These are phyloP conservation scores for Vicia faba DNA, from an alignment of 306 rosid species.

Conservation along the genomic window DNA sequence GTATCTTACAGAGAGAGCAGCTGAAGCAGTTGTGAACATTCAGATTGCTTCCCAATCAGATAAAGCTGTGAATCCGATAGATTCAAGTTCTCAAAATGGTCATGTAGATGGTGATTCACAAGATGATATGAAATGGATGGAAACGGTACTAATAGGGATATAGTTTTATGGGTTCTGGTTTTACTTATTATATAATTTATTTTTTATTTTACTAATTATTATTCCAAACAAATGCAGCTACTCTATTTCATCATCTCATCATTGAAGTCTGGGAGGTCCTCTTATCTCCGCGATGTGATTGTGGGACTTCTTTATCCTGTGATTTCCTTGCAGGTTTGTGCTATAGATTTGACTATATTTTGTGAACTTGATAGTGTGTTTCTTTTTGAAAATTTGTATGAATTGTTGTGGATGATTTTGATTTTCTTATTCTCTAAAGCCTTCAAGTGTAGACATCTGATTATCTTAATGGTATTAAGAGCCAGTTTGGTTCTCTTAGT, in stretches of 20 bases:
- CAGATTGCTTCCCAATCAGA: constrained; percentile 74
- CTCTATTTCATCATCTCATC: constrained; percentile 87
- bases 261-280: constrained; percentile 91
- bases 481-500: constrained; percentile 24
- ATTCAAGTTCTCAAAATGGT: constrained; percentile 62
- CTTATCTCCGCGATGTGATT: constrained; percentile 77
- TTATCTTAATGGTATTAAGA: constrained; percentile 17
- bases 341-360: constrained; percentile 27
- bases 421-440: constrained; percentile 18
- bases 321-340: constrained; percentile 86
- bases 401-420: constrained; percentile 26
- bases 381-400: constrained; percentile 17
- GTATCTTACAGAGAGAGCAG: constrained; percentile 60
- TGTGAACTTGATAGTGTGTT: constrained; percentile 23
- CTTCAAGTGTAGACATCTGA: constrained; percentile 1
- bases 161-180: constrained; percentile 29
- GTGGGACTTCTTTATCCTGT: constrained; percentile 94
- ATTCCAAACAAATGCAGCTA: constrained; percentile 59
- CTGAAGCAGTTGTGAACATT: constrained; percentile 70
- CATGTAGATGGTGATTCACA: constrained; percentile 69
- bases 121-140: constrained; percentile 96
- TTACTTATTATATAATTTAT: constrained; percentile 32
- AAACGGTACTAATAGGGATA: constrained; percentile 67
- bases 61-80: constrained; percentile 51
- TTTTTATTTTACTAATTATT: constrained; percentile 36